A percentile compares a stretch with the other conserved stretches of the same genome.
These are phyloP conservation scores for Thalia dealbata DNA, from an alignment of 176 grass and related monocot genomes.

Conservation along the genomic window DNA sequence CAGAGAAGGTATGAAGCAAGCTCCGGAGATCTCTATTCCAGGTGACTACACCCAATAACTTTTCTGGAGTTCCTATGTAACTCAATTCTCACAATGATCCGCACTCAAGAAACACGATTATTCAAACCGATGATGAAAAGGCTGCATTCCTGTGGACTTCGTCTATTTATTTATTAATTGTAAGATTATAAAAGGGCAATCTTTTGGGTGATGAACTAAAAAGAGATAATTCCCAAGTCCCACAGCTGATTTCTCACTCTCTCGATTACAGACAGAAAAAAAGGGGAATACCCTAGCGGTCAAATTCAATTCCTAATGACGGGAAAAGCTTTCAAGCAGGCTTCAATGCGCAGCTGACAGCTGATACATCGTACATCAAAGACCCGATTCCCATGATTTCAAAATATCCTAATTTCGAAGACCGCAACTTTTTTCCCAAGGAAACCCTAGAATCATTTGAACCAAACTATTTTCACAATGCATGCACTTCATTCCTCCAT, in stretches of 20 bases:
- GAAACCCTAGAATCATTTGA: background rate
- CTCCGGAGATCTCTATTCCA: no score
- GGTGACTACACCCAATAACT: no score
- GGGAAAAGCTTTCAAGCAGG: background rate
- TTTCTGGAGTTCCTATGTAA: background rate
- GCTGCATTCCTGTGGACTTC: no score
- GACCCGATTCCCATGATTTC: background rate
- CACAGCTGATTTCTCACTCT: background rate
- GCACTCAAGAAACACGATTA: background rate
- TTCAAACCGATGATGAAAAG: background rate
- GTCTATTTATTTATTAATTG: no score
- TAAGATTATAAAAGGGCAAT: no score
- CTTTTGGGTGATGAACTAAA: background rate
- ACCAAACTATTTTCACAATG: background rate
- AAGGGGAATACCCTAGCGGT: background rate
- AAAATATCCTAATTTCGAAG: background rate
- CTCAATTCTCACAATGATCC: background rate
- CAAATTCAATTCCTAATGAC: background rate
- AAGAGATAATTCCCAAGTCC: background rate
- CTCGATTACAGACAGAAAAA: background rate
- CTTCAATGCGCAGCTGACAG: background rate
- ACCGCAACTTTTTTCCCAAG: background rate
- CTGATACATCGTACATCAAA: background rate
- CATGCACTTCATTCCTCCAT: background rate
- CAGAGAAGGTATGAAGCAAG: no score